phyloP scores from a whole-genome alignment of 2,329 filamentous ascomycete genomes.

The Cladosporium austrohemisphaericum region DNA sequence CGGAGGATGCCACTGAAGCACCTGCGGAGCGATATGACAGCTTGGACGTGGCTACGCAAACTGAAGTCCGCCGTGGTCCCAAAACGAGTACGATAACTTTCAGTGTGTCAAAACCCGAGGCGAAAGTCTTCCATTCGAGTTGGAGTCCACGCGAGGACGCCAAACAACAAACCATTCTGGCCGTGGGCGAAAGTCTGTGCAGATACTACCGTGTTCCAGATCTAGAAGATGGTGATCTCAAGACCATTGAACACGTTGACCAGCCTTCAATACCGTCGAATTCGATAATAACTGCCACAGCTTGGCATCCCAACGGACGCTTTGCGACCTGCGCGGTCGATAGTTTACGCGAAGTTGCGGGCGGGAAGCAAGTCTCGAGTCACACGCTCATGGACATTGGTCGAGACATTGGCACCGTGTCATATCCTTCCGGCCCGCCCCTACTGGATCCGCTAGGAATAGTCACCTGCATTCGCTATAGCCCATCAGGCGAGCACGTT shows the following conservation, averaged over 20 bases:
- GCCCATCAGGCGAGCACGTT: constrained; percentile 28
- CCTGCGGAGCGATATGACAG: constrained; percentile 31
- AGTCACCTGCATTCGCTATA: constrained; percentile 30
- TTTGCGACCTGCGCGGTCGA: constrained; percentile 31
- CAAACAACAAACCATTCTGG: constrained; percentile 28
- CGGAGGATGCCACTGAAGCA: constrained; percentile 25
- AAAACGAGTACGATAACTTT: constrained; percentile 35
- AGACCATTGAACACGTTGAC: constrained; percentile 25
- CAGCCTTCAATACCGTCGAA: constrained; percentile 25
- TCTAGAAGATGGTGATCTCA: constrained; percentile 19
- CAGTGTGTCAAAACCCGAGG: constrained; percentile 31
- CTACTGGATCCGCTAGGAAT: constrained; percentile 28
- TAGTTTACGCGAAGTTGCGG: constrained; percentile 19
- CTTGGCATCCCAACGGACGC: constrained; percentile 35
- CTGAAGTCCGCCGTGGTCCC: constrained; percentile 29
- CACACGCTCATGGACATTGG: constrained; percentile 28
- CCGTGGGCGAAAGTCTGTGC: constrained; percentile 33
- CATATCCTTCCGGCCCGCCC: constrained; percentile 21
- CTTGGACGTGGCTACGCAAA: constrained; percentile 33
- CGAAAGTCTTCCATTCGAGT: constrained; percentile 26
- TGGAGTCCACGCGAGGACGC: constrained; percentile 29
- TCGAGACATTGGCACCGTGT: constrained; percentile 21
- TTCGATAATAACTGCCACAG: constrained; percentile 29
- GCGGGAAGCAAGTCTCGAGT: constrained; percentile 19
- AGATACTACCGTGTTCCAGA: constrained; percentile 32